These are phyloP conservation scores for Phytophthora sojae DNA, from an alignment of 352 stramenopile genomes.

Conservation along the genomic window DNA sequence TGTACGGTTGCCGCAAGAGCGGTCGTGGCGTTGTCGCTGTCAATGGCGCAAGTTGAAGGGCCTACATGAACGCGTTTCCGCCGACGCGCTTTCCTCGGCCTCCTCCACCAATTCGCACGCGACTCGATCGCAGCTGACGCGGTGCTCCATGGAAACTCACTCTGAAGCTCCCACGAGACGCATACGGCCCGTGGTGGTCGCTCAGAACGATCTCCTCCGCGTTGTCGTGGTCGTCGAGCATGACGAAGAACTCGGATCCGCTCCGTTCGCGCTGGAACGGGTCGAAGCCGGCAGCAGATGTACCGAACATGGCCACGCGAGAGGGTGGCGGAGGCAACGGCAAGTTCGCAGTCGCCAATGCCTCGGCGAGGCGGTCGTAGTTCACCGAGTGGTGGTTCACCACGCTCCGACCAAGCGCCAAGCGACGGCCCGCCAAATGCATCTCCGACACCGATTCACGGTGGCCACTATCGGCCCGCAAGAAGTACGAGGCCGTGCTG, in stretches of 20 bases:
- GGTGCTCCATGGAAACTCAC: conserved; percentile 22
- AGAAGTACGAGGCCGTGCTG: conserved; percentile 68
- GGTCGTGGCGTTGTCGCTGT: not conserved
- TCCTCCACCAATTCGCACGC: conserved; percentile 11
- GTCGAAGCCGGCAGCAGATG: conserved; percentile 50
- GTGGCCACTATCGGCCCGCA: conserved; percentile 43
- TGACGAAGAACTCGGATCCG: conserved; percentile 61
- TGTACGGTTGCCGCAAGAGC: too few species aligned
- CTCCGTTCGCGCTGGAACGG: conserved; percentile 51
- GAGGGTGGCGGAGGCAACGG: conserved; percentile 57
- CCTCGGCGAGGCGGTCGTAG: conserved; percentile 55
- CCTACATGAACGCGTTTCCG: not conserved
- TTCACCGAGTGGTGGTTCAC: conserved; percentile 78
- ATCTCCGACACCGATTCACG: conserved; percentile 53
- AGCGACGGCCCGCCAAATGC: conserved; percentile 46
- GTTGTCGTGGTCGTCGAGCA: conserved; percentile 55
- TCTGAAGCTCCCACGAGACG: conserved; percentile 20
- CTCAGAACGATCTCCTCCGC: conserved; percentile 45
- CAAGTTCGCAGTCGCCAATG: conserved; percentile 40
- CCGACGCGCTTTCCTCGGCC: conserved; percentile 10
- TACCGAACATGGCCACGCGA: conserved; percentile 79
- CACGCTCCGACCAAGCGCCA: conserved; percentile 58
- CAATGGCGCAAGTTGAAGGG: not conserved
- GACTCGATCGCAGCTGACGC: conserved; percentile 16
- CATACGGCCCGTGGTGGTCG: conserved; percentile 38